These are phyloP conservation scores for Coniochaeta sp. DNA, from an alignment of 2,329 filamentous ascomycete species.

Conservation along the genomic window DNA sequence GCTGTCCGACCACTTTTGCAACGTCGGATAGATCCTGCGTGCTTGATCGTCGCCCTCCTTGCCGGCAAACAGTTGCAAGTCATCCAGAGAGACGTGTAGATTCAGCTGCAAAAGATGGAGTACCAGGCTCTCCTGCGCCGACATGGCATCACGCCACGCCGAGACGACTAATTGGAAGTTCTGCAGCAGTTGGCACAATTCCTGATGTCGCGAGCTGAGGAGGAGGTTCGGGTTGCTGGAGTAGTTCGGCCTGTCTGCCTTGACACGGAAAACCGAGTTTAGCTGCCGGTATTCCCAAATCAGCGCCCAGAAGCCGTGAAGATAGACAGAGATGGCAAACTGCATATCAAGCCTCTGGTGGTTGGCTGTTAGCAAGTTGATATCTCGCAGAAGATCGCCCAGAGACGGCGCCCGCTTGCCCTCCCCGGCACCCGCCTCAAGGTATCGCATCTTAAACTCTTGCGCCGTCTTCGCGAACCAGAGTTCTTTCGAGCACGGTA, in stretches of 20 bases:
- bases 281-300: slow-evolving; percentile 59
- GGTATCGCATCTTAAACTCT: slow-evolving; percentile 57
- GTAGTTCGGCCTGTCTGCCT: slow-evolving; percentile 34
- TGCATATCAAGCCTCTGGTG: slow-evolving; percentile 46
- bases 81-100: slow-evolving; percentile 55
- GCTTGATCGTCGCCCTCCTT: slow-evolving; percentile 62
- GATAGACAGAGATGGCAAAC: slow-evolving; percentile 49
- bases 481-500: slow-evolving; percentile 53
- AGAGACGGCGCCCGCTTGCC: slow-evolving; percentile 39
- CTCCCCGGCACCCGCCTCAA: slow-evolving; percentile 31
- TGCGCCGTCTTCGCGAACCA: slow-evolving; percentile 58
- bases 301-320: slow-evolving; percentile 59
- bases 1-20: slow-evolving; percentile 52
- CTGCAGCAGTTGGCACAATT: slow-evolving; percentile 51
- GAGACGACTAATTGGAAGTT: slow-evolving; percentile 35
- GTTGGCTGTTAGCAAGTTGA: slow-evolving; percentile 41
- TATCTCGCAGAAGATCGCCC: slow-evolving; percentile 48
- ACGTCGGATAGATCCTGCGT: slow-evolving; percentile 45
- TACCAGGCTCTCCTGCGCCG: slow-evolving; percentile 38
- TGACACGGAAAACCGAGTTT: slow-evolving; percentile 37
- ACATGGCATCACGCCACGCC: slow-evolving; percentile 33
- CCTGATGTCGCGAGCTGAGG: slow-evolving; percentile 49
- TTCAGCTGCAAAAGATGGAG: slow-evolving; percentile 53
- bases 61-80: slow-evolving; percentile 60
- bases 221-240: slow-evolving; percentile 35